Conservation (phyloP, 192 early-diverging fungal species). For the Funneliformis geosporum region DNA sequence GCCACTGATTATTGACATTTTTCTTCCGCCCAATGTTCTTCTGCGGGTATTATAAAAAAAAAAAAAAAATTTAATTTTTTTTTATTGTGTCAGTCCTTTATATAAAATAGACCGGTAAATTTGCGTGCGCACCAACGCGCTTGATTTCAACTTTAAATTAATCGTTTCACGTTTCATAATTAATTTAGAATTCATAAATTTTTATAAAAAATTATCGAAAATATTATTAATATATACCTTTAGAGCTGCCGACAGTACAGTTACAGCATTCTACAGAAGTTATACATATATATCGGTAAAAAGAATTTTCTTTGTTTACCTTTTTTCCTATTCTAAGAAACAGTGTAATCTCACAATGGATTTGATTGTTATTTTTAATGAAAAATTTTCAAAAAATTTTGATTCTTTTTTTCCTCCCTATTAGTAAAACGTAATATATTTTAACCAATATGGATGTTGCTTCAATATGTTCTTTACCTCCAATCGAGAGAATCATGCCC, state of each 20-base stretch:
- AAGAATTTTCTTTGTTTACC: no score
- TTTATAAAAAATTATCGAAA: background rate
- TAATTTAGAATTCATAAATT: background rate
- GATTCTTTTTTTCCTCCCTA: background rate
- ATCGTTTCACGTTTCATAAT: background rate
- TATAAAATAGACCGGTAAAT: background rate
- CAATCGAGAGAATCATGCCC: background rate
- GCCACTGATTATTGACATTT: background rate
- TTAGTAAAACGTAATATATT: background rate
- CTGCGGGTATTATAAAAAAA: background rate
- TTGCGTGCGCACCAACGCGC: background rate
- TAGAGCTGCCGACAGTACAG: no score
- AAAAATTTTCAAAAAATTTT: background rate
- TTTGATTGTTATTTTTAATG: no score
- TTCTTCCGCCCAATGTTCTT: background rate
- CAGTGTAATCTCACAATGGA: no score
- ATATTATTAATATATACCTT: no score
- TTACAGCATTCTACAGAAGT: no score
- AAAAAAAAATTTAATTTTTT: background rate
- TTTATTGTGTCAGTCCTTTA: background rate
- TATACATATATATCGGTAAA: no score
- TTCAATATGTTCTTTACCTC: conserved; percentile 1
- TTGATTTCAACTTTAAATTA: background rate
- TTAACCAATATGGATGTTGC: conserved; percentile 4
- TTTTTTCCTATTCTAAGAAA: no score